phyloP scores from a whole-genome alignment of 2,329 filamentous ascomycete genomes.

The Diaporthe citriasiana region DNA sequence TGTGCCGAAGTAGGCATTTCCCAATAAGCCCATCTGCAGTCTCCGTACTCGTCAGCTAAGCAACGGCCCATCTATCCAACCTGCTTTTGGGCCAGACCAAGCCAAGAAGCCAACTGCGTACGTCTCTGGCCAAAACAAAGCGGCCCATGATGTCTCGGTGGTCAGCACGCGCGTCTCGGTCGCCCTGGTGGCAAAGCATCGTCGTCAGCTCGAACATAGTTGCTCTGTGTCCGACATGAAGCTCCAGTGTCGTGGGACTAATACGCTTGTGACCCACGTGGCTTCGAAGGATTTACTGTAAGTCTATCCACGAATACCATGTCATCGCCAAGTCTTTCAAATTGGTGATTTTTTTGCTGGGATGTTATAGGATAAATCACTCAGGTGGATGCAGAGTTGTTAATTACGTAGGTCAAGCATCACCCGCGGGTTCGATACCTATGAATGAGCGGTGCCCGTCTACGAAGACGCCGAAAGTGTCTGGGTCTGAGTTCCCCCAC shows the following conservation, averaged over 20 bases:
- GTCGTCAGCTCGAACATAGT: constrained; percentile 15
- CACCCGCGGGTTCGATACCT: neutral
- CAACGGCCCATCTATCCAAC: neutral
- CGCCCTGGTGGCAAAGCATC: constrained; percentile 24
- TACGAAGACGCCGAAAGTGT: neutral
- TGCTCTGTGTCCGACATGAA: neutral
- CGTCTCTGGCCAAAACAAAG: neutral
- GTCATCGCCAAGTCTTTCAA: neutral
- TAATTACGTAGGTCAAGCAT: neutral
- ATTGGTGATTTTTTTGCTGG: neutral
- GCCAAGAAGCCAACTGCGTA: constrained; percentile 7
- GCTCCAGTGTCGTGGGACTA: constrained; percentile 28
- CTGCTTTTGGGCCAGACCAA: neutral
- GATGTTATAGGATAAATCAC: neutral
- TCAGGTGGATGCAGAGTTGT: neutral
- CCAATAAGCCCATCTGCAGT: neutral
- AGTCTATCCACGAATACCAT: neutral
- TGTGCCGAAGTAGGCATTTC: neutral
- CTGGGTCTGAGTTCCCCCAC: neutral
- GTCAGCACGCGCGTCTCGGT: constrained; percentile 29
- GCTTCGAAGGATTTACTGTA: neutral
- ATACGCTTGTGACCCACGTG: neutral
- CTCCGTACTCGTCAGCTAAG: neutral
- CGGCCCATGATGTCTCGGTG: constrained; percentile 1
- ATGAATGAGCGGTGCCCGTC: neutral